These are phyloP conservation scores for Gnomoniopsis smithogilvyi DNA, from an alignment of 2,329 filamentous ascomycete species.

Conservation along the genomic window DNA sequence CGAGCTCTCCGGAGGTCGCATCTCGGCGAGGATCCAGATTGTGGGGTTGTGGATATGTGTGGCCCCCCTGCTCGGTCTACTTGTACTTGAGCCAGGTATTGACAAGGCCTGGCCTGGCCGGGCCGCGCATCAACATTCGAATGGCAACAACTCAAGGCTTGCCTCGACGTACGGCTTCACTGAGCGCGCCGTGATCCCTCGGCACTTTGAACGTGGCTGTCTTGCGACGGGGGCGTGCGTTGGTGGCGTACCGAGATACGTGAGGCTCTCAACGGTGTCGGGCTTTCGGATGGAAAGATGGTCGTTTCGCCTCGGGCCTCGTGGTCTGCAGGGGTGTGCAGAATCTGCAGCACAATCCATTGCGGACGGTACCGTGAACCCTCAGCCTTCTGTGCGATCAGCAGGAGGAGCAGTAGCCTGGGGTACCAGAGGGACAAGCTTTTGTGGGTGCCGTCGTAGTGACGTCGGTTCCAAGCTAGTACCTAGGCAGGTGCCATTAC, in stretches of 20 bases:
- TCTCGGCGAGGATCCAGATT: background rate
- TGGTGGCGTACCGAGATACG: background rate
- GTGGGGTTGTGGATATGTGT: background rate
- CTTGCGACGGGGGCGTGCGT: background rate
- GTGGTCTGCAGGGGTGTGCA: slow-evolving; percentile 16
- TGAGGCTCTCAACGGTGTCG: background rate
- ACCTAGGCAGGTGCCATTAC: too few species aligned
- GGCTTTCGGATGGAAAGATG: background rate
- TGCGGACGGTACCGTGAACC: slow-evolving; percentile 17
- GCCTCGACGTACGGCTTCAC: too few species aligned
- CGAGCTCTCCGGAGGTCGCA: slow-evolving; percentile 8
- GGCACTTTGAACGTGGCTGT: too few species aligned
- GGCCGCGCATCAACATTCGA: background rate
- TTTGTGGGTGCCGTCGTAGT: too few species aligned
- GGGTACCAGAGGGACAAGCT: slow-evolving; percentile 8
- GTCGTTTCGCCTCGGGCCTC: slow-evolving; percentile 5
- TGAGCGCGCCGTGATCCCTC: background rate
- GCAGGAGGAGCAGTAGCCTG: slow-evolving; percentile 3
- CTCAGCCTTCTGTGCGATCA: slow-evolving; percentile 10
- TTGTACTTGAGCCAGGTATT: too few species aligned
- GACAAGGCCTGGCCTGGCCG: background rate
- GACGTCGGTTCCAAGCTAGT: background rate
- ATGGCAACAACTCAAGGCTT: too few species aligned
- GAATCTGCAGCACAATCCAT: slow-evolving; percentile 12
- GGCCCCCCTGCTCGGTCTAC: background rate